Base-by-base conservation (phyloP, 106 monocot genomes). In the Platanthera zijinensis region DNA sequence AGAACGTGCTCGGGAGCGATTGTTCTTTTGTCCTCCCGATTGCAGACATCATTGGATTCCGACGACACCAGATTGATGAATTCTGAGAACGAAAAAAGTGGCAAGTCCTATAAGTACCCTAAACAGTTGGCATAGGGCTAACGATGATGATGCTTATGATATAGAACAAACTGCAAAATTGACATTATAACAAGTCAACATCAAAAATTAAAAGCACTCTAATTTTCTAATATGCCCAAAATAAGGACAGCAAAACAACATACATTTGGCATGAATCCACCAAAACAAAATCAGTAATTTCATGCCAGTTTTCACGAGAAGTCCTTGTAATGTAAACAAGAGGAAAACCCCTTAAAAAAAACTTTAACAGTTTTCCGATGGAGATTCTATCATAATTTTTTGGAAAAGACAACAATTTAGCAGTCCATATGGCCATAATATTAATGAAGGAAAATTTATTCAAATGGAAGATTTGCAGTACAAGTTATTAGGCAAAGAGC, bases 41-140 rank as follows among this genome's bases (percentile, higher is more conserved):
- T 94, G 67, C 97, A 94, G 48, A 97, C 97, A 75, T 97, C 97
- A 81, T 97, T 97, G 21, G 97, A 91, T 79, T 97, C 97, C 10
- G 97, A 97, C 32, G 97, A 97, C 30, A 97, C 50, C 53, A 97
- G 97, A 69, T 97, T 97, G 82, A 97, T 97, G 57, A 97, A 97
- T 85, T 97, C 97, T 97, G 88, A 49, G 28, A 79, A 67, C 46
- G 25, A 71, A 48, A 53, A 62, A 14, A 28, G 9, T 21, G 10
- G 51, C 5, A 49, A 50, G 51, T 13, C 7, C 0, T 32, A 12
- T 66, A 11, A 53, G 66, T 25, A 32, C 10, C 32, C 8, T 25
- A 32, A 66, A 66, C 18, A 66, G n/a, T 12, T 66, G 10, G 12
- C 30, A 32, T 66, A 32, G 8, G 28, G 30, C 18, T 66, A 66